These are phyloP conservation scores for Populus tremula DNA, from an alignment of 345 rosid genomes.

Conservation along the genomic window DNA sequence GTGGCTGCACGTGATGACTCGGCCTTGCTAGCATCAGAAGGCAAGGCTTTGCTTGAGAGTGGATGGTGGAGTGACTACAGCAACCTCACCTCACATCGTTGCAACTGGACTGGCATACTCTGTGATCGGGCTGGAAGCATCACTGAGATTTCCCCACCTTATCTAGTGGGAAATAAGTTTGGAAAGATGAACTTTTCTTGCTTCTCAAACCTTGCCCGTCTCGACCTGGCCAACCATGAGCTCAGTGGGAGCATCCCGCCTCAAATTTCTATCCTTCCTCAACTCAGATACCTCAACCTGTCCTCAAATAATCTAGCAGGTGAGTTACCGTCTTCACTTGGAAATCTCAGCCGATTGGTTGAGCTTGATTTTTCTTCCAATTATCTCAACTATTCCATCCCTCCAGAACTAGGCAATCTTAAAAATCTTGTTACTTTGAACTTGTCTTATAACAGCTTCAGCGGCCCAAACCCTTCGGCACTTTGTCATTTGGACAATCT, in stretches of 20 bases:
- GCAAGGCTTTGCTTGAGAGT: not conserved
- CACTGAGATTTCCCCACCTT: not conserved
- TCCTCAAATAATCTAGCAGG: not conserved
- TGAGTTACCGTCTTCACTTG: slow-evolving; percentile 12
- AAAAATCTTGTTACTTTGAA: not conserved
- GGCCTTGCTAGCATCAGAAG: not conserved
- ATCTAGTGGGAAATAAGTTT: not conserved
- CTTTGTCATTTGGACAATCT: not conserved
- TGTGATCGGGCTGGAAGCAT: slow-evolving; percentile 12
- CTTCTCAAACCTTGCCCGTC: slow-evolving; percentile 1
- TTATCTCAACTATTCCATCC: not conserved
- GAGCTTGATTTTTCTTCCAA: not conserved
- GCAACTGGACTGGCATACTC: slow-evolving; percentile 12
- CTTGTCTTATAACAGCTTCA: not conserved
- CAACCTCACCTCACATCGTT: not conserved
- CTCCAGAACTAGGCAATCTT: too few species aligned
- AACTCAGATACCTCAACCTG: slow-evolving; percentile 5
- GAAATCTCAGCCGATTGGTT: not conserved
- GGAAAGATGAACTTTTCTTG: slow-evolving; percentile 14
- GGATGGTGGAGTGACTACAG: not conserved
- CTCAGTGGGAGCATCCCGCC: not conserved
- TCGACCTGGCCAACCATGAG: not conserved
- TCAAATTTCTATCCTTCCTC: slow-evolving; percentile 4
- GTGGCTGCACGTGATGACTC: too few species aligned
- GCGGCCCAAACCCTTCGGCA: not conserved